A percentile compares a stretch with the other conserved stretches of the same genome.
Evolutionary conservation across 495 filamentous ascomycete genomes (phyloP).

Genomic region (Hypoxylon intermedium): DNA sequence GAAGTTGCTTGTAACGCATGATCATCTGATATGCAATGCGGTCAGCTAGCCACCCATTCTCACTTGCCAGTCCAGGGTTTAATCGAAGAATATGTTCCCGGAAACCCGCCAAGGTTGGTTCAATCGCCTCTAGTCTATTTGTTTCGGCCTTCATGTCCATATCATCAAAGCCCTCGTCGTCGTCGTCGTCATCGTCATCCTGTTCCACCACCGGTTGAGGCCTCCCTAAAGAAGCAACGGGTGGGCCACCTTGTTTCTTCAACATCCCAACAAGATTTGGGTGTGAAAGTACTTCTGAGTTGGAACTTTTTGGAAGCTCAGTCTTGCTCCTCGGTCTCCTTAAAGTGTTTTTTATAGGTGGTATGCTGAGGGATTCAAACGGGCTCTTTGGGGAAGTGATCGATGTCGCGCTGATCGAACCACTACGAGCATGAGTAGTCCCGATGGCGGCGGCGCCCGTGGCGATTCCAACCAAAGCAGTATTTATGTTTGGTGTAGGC

Average conservation of each 20-base stretch:
- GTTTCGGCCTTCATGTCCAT: slow-evolving; percentile 55
- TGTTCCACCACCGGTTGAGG: slow-evolving; percentile 37
- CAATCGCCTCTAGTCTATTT: slow-evolving; percentile 60
- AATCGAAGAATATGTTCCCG: slow-evolving; percentile 73
- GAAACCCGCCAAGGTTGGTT: slow-evolving; percentile 80
- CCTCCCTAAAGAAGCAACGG: slow-evolving; percentile 60
- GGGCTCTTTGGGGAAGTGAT: slow-evolving; percentile 61
- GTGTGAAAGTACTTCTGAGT: slow-evolving; percentile 24
- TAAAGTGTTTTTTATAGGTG: slow-evolving; percentile 58
- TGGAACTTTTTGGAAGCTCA: slow-evolving; percentile 64
- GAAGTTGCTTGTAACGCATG: slow-evolving; percentile 77
- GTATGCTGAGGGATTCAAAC: slow-evolving; percentile 46
- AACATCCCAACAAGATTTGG: slow-evolving; percentile 54
- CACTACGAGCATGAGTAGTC: slow-evolving; percentile 59
- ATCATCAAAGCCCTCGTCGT: slow-evolving; percentile 62
- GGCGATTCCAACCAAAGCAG: slow-evolving; percentile 68
- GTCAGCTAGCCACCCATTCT: slow-evolving; percentile 76
- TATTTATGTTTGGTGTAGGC: slow-evolving; percentile 68
- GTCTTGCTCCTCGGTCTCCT: slow-evolving; percentile 76
- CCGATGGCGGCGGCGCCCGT: slow-evolving; percentile 69
- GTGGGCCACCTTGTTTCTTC: slow-evolving; percentile 65
- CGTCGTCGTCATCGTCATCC: slow-evolving; percentile 59
- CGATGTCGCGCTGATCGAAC: slow-evolving; percentile 64
- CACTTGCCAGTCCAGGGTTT: slow-evolving; percentile 64
- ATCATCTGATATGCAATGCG: slow-evolving; percentile 83